Evolutionary conservation across 2,329 filamentous ascomycete genomes (phyloP).

Genomic region (Nothophaeocryptopus gaeumannii): DNA sequence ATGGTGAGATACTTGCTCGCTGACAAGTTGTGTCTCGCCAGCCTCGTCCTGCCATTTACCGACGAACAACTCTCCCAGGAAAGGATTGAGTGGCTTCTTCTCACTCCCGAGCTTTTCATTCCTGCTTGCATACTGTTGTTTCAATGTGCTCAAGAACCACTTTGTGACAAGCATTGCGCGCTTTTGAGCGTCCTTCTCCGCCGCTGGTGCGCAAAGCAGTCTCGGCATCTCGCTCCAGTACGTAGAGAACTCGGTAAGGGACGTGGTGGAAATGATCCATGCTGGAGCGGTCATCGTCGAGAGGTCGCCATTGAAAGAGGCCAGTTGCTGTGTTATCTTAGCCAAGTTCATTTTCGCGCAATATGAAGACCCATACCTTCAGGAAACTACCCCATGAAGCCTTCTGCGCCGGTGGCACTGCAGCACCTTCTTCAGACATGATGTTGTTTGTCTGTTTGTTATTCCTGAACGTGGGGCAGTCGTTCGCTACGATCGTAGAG

Average conservation of each 20-base stretch:
- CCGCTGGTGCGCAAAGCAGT: conserved; percentile 77
- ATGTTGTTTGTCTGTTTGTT: background rate
- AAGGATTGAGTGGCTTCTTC: conserved; percentile 97
- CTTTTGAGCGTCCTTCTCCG: conserved; percentile 75
- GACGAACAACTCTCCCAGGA: conserved; percentile 90
- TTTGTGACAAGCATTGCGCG: conserved; percentile 84
- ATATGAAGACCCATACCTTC: conserved; percentile 37
- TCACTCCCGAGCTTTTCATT: conserved; percentile 84
- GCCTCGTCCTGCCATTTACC: conserved; percentile 82
- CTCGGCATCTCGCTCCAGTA: conserved; percentile 57
- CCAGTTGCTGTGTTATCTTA: conserved; percentile 45
- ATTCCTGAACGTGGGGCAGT: too few relatives aligned
- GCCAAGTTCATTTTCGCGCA: background rate
- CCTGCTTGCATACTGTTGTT: conserved; percentile 73
- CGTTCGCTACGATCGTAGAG: too few relatives aligned
- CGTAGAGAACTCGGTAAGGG: conserved; percentile 56
- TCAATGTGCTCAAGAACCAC: conserved; percentile 92
- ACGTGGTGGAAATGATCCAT: conserved; percentile 55
- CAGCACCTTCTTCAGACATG: conserved; percentile 41
- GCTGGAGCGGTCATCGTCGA: conserved; percentile 56
- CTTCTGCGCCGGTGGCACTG: conserved; percentile 46
- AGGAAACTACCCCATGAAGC: conserved; percentile 51
- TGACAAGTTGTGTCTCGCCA: conserved; percentile 81
- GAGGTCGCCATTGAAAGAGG: conserved; percentile 56
- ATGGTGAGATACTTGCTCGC: conserved; percentile 96